Base-by-base conservation (phyloP, 805 yeast species). In the Candida chilensis region DNA sequence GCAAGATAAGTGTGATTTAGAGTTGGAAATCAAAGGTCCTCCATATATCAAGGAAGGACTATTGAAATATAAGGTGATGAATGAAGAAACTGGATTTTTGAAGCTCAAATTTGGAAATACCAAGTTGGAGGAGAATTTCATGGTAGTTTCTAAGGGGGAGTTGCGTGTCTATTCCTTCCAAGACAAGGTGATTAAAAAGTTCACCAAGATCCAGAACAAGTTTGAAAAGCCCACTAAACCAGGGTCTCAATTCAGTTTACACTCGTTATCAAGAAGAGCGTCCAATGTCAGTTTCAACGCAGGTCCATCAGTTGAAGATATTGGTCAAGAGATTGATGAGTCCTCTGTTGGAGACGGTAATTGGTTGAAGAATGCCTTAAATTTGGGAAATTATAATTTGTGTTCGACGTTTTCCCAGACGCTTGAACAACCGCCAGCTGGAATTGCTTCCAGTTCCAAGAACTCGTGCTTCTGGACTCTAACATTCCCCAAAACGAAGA, bases 1-100 rank as follows among this genome's bases (percentile, higher is more conserved):
- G 13, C 13, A 31, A 21, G 14, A 32, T 38, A 65, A 65, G 19
- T 67, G 64, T 34, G 86, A 79, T 48, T 62, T 71, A 38, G 71
- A 70, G 22, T 57, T 79, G 34, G 87, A 78, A 43, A 57, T 74
- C 27, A 66, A 67, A 31, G 90, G 90, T 2, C 75, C 88, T 1
- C 90, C 92, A 1, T 81, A 84, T 74, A 64, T 77, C 33, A 78
- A 81, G 45, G 90, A 81, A 52, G 90, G 92, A 2, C 44, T 81
- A 21, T 57, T 77, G 39, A 61, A 68, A 37, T 50, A 60, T 41
- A 54, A 50, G 34, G 50, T 10, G 13, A 9, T 11, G n/a, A 26
- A 26, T 9, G 17, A 20, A 22, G 4, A 32, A 20, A 20, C 29
- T 32, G 18, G 17, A 24, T 13, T 29, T 32, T 13, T 12, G 18